A percentile compares a stretch with the other conserved stretches of the same genome.
phyloP scores from a whole-genome alignment of 192 early-diverging fungal genomes.

The Obelidium mucronatum region DNA sequence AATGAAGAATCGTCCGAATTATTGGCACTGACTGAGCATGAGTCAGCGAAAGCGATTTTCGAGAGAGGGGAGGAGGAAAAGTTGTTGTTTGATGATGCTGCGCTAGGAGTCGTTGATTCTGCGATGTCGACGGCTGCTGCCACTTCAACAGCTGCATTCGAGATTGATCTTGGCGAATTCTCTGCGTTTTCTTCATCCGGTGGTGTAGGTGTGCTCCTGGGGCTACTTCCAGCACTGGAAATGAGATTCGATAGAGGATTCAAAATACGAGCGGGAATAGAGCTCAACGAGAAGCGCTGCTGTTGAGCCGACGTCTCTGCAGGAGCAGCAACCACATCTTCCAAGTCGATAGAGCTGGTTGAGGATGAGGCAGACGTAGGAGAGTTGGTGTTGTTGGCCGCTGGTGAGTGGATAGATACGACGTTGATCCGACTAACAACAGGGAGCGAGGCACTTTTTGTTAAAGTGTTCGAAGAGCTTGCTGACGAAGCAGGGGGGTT shows the following conservation, averaged over 20 bases:
- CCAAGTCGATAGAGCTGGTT: not conserved
- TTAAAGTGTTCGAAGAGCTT: too few relatives aligned
- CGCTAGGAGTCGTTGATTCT: too few relatives aligned
- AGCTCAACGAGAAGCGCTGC: not conserved
- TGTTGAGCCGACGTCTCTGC: too few relatives aligned
- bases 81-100: too few relatives aligned
- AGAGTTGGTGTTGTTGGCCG: not conserved
- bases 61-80: too few relatives aligned
- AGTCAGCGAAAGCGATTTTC: too few relatives aligned
- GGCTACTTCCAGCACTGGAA: too few relatives aligned
- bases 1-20: too few relatives aligned
- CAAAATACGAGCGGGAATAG: not conserved
- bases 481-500: too few relatives aligned
- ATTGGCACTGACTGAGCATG: too few relatives aligned
- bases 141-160: not conserved
- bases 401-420: not conserved
- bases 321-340: too few relatives aligned
- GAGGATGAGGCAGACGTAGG: not conserved
- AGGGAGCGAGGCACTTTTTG: not conserved
- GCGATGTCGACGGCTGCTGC: not conserved
- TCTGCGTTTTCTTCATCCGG: not conserved
- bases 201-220: not conserved
- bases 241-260: not conserved
- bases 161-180: not conserved
- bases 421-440: slow-evolving; percentile 1